Evolutionary conservation across 202 grass and related monocot genomes (phyloP), one percentile per base, ranked within the genome.

Genomic region (Zoysia matrella): DNA sequence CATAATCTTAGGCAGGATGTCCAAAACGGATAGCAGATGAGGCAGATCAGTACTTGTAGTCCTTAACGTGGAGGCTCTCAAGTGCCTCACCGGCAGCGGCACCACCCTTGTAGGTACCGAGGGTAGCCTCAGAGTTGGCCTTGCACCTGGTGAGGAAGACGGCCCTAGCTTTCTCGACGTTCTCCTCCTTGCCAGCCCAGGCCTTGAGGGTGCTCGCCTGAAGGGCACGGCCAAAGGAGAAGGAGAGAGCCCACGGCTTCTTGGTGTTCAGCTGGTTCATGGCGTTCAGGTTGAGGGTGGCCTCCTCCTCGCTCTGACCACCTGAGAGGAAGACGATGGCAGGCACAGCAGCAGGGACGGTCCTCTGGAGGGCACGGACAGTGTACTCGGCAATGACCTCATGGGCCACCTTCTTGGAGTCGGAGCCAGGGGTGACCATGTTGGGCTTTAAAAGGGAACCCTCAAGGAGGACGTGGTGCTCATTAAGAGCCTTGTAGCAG

Each of bases 161-260:
- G 2, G 80, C 67, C 78, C 83, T 81, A 14, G 92, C 92, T 72
- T 95, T 95, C 76, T 72, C 87, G 0, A 88, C 2, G 7, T 95
- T 58, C 87, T 95, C 93, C 46, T 8, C 75, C 87, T 95, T 95
- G 60, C 93, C 93, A 50, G 15, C 22, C 93, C 93, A 95, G 10
- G 93, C 85, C 90, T 95, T 95, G 85, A 95, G 93, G 2, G 93
- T 95, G 90, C 93, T 95, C 55, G 85, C 82, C 85, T 95, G 93
- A 48, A 95, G 93, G 18, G 93, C 93, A 88, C 90, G 93, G 40
- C 93, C 93, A 0, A 95, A 95, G 13, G 93, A 95, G 82, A 95
- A 95, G 14, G 93, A 95, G 62, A 95, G 90, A 5, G 70, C 60
- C 93, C 93, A 95, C 0, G 88, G 93, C 85, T 92, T 95, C 90